phyloP scores from a whole-genome alignment of 2,329 filamentous ascomycete species.

The Macrophomina phaseolina region DNA sequence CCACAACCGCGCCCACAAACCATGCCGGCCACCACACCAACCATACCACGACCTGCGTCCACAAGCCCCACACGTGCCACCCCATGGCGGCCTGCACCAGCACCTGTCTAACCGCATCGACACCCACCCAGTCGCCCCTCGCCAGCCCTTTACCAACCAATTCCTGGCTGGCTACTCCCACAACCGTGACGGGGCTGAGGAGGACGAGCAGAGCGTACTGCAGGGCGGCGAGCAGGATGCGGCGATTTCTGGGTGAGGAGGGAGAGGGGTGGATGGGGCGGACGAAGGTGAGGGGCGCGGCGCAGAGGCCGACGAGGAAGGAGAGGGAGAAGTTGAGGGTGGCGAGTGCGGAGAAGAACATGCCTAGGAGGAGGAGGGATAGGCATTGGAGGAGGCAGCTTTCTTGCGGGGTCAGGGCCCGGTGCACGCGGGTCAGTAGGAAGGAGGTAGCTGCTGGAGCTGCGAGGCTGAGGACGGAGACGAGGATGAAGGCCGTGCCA shows the following conservation, averaged over 20 bases:
- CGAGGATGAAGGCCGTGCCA: slow-evolving; percentile 37
- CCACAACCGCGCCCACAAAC: slow-evolving; percentile 62
- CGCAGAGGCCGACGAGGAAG: slow-evolving; percentile 80
- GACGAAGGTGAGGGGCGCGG: slow-evolving; percentile 79
- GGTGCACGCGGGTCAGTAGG: slow-evolving; percentile 44
- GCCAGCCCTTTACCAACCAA: slow-evolving; percentile 46
- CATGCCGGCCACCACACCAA: slow-evolving; percentile 95
- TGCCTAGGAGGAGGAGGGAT: slow-evolving; percentile 88
- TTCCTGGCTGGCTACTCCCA: slow-evolving; percentile 35
- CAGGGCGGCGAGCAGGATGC: slow-evolving; percentile 27
- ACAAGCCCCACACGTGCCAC: slow-evolving; percentile 89
- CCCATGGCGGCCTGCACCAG: slow-evolving; percentile 79
- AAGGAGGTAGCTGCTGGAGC: slow-evolving; percentile 41
- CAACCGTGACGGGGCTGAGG: slow-evolving; percentile 43
- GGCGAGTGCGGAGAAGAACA: slow-evolving; percentile 89
- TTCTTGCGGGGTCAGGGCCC: slow-evolving; percentile 70
- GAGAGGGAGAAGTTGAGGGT: slow-evolving; percentile 95
- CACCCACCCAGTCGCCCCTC: slow-evolving; percentile 33
- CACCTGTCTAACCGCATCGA: slow-evolving; percentile 56
- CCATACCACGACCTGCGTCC: slow-evolving; percentile 89
- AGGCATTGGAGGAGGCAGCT: slow-evolving; percentile 84
- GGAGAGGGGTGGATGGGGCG: not conserved
- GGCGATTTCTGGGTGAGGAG: slow-evolving; percentile 13
- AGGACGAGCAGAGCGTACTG: slow-evolving; percentile 35
- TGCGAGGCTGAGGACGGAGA: slow-evolving; percentile 41